phyloP scores from a whole-genome alignment of 768 basidiomycete genomes.

The Lentinula boryana region DNA sequence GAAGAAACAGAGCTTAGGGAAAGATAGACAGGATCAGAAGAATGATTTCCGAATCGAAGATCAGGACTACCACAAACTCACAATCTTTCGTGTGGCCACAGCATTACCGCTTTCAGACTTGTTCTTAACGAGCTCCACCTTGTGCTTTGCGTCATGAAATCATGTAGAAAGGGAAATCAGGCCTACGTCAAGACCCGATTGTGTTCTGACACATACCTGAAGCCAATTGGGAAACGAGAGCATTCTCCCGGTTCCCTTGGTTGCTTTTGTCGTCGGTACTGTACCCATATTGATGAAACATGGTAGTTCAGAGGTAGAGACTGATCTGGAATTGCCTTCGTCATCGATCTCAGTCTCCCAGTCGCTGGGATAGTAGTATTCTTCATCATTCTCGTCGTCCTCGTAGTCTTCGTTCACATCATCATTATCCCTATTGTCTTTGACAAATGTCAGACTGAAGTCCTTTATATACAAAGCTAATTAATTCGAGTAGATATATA shows the following conservation, averaged over 20 bases:
- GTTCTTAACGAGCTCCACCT: not conserved
- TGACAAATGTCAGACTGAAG: not conserved
- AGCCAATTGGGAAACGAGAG: conserved; percentile 5
- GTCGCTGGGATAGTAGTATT: conserved; percentile 3
- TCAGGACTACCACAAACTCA: not conserved
- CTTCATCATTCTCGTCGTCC: not conserved
- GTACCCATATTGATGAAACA: not conserved
- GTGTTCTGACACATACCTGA: not conserved
- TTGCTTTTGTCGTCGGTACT: not conserved
- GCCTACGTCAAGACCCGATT: not conserved
- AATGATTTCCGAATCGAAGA: not conserved
- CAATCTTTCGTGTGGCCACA: not conserved
- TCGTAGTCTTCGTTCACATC: not conserved
- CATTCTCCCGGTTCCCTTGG: conserved; percentile 1
- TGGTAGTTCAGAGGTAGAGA: not conserved
- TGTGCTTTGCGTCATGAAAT: not conserved
- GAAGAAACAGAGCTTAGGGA: not conserved
- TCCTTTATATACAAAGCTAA: not conserved
- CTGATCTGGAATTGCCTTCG: not conserved
- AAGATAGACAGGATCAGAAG: not conserved
- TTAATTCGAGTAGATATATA: not conserved
- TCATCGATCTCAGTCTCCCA: not conserved
- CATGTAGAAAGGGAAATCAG: not conserved
- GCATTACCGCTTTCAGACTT: not conserved
- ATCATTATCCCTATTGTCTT: not conserved